Conservation (phyloP, 2,329 filamentous ascomycete genomes). For the Trichocomaceae sp. region DNA sequence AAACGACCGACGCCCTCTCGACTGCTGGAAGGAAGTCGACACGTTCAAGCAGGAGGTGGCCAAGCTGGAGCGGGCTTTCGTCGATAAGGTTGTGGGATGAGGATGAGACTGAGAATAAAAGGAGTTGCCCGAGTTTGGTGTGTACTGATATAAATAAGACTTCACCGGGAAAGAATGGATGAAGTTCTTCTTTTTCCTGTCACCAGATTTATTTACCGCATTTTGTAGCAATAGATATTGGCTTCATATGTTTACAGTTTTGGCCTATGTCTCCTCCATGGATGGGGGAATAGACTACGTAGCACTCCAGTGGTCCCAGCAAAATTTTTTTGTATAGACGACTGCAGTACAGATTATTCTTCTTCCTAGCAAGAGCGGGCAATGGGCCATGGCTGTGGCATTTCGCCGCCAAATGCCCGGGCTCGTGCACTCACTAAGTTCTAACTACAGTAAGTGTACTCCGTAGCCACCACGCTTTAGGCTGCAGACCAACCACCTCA, state of each 20-base stretch:
- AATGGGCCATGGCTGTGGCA: background rate
- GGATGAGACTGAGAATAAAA: background rate
- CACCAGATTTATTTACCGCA: conserved; percentile 3
- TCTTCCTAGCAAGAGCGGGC: background rate
- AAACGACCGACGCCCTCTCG: conserved; percentile 79
- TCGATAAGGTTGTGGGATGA: conserved; percentile 62
- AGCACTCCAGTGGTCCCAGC: too few relatives aligned
- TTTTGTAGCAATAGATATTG: conserved; percentile 13
- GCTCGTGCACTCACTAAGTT: background rate
- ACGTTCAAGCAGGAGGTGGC: conserved; percentile 84
- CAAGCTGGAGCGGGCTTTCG: conserved; percentile 77
- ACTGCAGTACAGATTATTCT: too few relatives aligned
- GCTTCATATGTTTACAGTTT: background rate
- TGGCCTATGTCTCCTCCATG: too few relatives aligned
- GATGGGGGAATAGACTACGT: too few relatives aligned
- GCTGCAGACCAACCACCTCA: background rate
- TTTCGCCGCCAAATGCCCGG: conserved; percentile 9
- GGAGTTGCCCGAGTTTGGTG: background rate
- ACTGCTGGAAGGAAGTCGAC: conserved; percentile 93
- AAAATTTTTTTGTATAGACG: too few relatives aligned
- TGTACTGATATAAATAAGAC: conserved; percentile 1
- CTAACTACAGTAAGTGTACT: background rate
- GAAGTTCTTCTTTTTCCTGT: background rate
- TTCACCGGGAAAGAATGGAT: background rate
- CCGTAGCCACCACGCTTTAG: background rate